A percentile compares a stretch with the other conserved stretches of the same genome.
These are phyloP conservation scores for Neopestalotiopsis rosae DNA, from an alignment of 2,329 filamentous ascomycete species.

Conservation along the genomic window DNA sequence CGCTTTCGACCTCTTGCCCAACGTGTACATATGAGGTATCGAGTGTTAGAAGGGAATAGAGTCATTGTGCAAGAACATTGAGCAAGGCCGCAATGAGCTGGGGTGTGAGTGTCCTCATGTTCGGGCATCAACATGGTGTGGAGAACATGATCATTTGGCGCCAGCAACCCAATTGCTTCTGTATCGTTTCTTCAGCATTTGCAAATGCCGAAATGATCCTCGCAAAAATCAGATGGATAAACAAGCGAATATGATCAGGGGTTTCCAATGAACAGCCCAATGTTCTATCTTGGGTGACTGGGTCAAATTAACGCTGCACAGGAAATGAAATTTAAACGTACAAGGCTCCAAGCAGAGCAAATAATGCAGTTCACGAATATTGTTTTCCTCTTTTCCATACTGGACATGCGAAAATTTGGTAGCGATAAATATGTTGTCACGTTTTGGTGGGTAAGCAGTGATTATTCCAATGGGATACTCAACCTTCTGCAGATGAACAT, in stretches of 20 bases:
- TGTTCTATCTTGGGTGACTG: no score
- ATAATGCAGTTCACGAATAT: no score
- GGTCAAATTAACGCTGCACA: no score
- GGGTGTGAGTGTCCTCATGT: background rate
- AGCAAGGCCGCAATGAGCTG: background rate
- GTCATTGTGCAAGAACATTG: conserved; percentile 13
- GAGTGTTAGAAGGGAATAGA: conserved; percentile 27
- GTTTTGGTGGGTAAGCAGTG: background rate
- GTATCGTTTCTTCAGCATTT: background rate
- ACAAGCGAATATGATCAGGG: no score
- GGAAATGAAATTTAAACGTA: no score
- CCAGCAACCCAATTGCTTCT: background rate
- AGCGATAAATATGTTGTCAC: background rate
- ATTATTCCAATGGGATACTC: background rate
- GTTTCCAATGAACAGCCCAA: no score
- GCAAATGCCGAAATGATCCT: background rate
- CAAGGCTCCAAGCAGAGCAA: no score
- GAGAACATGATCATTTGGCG: background rate
- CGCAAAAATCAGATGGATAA: no score
- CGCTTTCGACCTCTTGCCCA: conserved; percentile 20
- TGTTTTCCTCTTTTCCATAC: no score
- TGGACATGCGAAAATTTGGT: background rate
- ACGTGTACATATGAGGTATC: conserved; percentile 29
- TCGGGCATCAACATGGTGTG: background rate
- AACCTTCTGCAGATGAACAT: background rate